Percentiles rank a stretch among this genome's conserved stretches.
phyloP scores from a whole-genome alignment of 2,329 filamentous ascomycete genomes.

The Rhytidhysteron rufulum region DNA sequence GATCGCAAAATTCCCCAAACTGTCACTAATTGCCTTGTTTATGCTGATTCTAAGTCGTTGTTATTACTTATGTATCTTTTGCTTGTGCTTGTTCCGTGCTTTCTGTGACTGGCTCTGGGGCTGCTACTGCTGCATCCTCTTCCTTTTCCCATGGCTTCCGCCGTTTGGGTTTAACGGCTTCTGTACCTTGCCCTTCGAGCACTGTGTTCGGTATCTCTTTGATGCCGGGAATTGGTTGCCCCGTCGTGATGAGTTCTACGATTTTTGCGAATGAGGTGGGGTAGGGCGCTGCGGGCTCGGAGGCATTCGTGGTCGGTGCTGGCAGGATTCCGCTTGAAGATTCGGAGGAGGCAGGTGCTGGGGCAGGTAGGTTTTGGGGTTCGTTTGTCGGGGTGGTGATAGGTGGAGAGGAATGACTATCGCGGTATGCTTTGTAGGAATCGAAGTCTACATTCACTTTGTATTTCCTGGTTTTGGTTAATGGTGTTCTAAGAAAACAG shows the following conservation, averaged over 20 bases:
- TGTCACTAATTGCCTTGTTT: too few relatives aligned
- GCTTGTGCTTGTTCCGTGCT: slow-evolving; percentile 2
- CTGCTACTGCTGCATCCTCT: neutral
- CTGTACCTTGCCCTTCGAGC: slow-evolving; percentile 63
- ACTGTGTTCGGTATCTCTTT: slow-evolving; percentile 80
- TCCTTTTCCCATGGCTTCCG: slow-evolving; percentile 79
- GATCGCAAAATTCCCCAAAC: too few relatives aligned
- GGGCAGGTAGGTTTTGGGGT: slow-evolving; percentile 13
- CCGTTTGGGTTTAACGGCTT: slow-evolving; percentile 50
- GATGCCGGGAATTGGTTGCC: slow-evolving; percentile 81
- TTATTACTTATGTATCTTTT: slow-evolving; percentile 1
- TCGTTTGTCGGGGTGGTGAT: slow-evolving; percentile 11
- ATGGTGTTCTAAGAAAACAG: neutral
- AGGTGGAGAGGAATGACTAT: slow-evolving; percentile 18
- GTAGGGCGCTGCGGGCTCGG: slow-evolving; percentile 59
- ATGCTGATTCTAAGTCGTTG: too few relatives aligned
- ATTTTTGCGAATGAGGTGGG: slow-evolving; percentile 82
- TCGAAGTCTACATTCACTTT: slow-evolving; percentile 59
- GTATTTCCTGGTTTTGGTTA: slow-evolving; percentile 30
- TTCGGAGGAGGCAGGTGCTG: slow-evolving; percentile 11
- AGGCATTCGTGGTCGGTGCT: slow-evolving; percentile 14
- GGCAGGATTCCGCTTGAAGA: slow-evolving; percentile 20
- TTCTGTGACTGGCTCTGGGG: too few relatives aligned
- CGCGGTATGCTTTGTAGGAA: slow-evolving; percentile 64
- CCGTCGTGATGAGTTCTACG: slow-evolving; percentile 76